These are phyloP conservation scores for Alloascoidea africana DNA, from an alignment of 805 yeast species.

Conservation along the genomic window DNA sequence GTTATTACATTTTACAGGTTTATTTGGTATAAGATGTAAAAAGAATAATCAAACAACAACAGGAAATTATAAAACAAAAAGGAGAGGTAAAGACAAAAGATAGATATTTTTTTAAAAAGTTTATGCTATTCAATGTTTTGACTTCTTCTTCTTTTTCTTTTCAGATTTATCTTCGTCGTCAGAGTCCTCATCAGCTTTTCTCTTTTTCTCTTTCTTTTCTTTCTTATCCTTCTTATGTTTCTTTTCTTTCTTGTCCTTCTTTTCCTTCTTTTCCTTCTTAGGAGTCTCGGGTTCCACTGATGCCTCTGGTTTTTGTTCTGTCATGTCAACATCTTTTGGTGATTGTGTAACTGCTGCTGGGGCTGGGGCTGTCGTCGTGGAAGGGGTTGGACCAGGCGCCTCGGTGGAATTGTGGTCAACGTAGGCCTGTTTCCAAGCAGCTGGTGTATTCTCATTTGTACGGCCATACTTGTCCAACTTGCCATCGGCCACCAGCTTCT, in stretches of 20 bases:
- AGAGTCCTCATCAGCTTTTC: conserved; percentile 37
- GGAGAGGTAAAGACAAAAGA: too few species aligned
- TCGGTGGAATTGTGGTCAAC: conserved; percentile 52
- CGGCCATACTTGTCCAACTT: conserved; percentile 94
- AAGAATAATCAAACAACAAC: too few species aligned
- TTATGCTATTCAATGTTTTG: too few species aligned
- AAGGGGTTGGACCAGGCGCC: conserved; percentile 42
- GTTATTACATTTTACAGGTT: too few species aligned
- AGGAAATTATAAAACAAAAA: too few species aligned
- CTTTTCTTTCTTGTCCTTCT: conserved; percentile 37
- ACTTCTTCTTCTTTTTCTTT: conserved; percentile 27
- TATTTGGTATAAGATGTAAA: too few species aligned
- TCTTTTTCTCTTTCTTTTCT: conserved; percentile 48
- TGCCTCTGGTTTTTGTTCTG: conserved; percentile 6
- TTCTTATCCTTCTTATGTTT: conserved; percentile 38
- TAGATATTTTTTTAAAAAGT: too few species aligned
- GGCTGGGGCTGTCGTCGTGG: conserved; percentile 21
- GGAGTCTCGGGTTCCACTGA: conserved; percentile 9
- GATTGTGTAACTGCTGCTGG: conserved; percentile 24
- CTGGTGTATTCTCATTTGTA: conserved; percentile 87
- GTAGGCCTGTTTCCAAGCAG: conserved; percentile 77
- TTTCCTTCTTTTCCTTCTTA: conserved; percentile 34
- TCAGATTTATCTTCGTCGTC: conserved; percentile 36
- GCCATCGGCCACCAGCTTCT: conserved; percentile 94
- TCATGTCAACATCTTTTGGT: conserved; percentile 24